Conservation (phyloP, 1,284 basidiomycete species). For the Ceratorhiza oryzae-sativae region DNA sequence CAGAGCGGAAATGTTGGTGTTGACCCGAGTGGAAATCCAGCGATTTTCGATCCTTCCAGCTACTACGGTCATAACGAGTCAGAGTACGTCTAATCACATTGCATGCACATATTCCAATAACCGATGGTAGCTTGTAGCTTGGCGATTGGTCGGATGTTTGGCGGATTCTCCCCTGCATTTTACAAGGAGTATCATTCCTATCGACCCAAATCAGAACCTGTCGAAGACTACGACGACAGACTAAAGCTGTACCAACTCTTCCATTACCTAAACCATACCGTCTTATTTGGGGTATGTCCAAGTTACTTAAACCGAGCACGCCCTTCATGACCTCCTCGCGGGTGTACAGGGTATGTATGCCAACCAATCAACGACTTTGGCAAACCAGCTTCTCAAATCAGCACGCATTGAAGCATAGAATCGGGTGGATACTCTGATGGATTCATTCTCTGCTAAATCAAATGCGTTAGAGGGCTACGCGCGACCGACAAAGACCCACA, state of each 20-base stretch:
- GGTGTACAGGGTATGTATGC: slow-evolving; percentile 8
- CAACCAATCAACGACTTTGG: slow-evolving; percentile 9
- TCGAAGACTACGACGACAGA: slow-evolving; percentile 71
- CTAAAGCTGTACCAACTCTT: slow-evolving; percentile 82
- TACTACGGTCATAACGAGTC: slow-evolving; percentile 89
- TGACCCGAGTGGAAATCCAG: slow-evolving; percentile 57
- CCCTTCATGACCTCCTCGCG: not conserved
- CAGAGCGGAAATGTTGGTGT: slow-evolving; percentile 78
- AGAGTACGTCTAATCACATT: no score
- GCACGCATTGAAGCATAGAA: not conserved
- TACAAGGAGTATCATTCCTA: slow-evolving; percentile 76
- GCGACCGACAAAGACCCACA: no score
- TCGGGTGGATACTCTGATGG: no score
- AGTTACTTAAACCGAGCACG: not conserved
- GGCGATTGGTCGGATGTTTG: slow-evolving; percentile 84
- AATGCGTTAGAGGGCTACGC: no score
- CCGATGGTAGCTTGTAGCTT: slow-evolving; percentile 60
- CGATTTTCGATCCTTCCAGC: slow-evolving; percentile 84
- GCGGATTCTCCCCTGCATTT: slow-evolving; percentile 76
- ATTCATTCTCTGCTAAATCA: no score
- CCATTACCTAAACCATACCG: slow-evolving; percentile 85
- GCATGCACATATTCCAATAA: no score
- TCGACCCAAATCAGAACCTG: slow-evolving; percentile 72
- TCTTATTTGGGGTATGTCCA: slow-evolving; percentile 67
- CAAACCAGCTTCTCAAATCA: slow-evolving; percentile 18